Evolutionary conservation across 495 filamentous ascomycete species (phyloP), one percentile per base, ranked within the genome.

Genomic region (Sporormia fimetaria): DNA sequence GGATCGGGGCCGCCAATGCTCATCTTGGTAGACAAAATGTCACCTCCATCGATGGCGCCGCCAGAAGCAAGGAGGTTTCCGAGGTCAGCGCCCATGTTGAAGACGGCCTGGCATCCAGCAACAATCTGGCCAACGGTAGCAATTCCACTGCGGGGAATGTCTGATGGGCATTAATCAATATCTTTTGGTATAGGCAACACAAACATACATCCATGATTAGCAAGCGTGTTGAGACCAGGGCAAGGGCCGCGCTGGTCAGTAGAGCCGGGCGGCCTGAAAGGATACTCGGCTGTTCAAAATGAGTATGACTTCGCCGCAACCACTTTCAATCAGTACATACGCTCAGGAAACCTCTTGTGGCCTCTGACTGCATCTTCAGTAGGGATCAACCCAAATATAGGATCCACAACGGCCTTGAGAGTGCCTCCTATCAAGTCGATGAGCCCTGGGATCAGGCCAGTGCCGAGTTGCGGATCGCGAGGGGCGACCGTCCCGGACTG

Each of bases 21-120:
- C 26, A 42, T 33, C 29, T 35, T 42, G 17, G 4, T 4, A 17
- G 27, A 33, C 4, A 35, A 11, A 4, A 42, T 42, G 21, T 42
- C 39, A 16, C 39, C 39, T 5, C 27, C 39, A 23, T 33, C 27
- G 15, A 42, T 8, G 39, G 30, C 39, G 5, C 27, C 26, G 10
- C 39, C 39, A 8, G 15, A n/a, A 8, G 39, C 6, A 18, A 42
- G 39, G 31, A 42, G 30, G 16, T 9, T 42, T 29, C 30, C 4
- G 12, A 42, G 30, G 39, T 42, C 39, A 29, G 24, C 39, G 15
- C 39, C 39, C 39, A 42, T 42, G 39, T 42, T 42, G 39, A 42
- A 42, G 15, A 42, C 7, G 4, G 10, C 14, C 9, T 6, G 6
- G 4, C 30, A 18, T 4, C 14, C 39, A 5, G 15, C 30, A 29